Evolutionary conservation across 345 rosid species (phyloP), one percentile per base, ranked within the genome.

Genomic region (Streptanthus diversifolius): DNA sequence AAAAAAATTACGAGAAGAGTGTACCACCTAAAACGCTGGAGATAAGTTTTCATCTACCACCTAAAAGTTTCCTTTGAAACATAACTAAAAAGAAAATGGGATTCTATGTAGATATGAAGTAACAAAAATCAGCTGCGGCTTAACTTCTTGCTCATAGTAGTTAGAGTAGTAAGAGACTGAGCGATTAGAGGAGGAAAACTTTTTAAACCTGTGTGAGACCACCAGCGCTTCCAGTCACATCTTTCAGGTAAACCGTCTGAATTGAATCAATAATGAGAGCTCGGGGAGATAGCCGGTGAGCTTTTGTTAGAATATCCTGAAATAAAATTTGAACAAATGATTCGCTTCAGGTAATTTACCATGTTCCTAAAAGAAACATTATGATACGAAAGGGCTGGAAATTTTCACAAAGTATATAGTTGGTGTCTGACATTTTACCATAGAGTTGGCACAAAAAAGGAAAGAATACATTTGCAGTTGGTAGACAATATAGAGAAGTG

Each of bases 201-300:
- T 22, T 63, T n/a, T n/a, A n/a, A 61, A 93, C 98, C 97, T 91
- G 97, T n/a, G 80, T 39, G 66, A 89, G 59, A 40, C 95, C 95
- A 68, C 98, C 97, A 51, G 98, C 95, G 74, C 92, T 89, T 81
- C 98, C 98, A 68, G 82, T 63, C 65, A 86, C 90, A 13, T 85
- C 91, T 67, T 83, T 82, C 58, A 93, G 78, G 83, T 88, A 93
- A 61, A 87, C 91, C 3, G 97, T 93, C 76, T 91, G 98, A 84
- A 93, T 86, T 47, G 98, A 91, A 82, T 93, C 97, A 52, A 93
- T 74, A 70, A 93, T 77, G 69, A 89, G 75, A 73, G 91, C 95
- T 57, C 88, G 79, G 10, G 97, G 96, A 43, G 86, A 86, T 32
- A 89, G 84, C 47, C 44, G 81, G 62, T 81, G 95, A 68, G 83